Evolutionary conservation across 176 grass and related monocot genomes (phyloP).

Genomic region (Stipa capillata): DNA sequence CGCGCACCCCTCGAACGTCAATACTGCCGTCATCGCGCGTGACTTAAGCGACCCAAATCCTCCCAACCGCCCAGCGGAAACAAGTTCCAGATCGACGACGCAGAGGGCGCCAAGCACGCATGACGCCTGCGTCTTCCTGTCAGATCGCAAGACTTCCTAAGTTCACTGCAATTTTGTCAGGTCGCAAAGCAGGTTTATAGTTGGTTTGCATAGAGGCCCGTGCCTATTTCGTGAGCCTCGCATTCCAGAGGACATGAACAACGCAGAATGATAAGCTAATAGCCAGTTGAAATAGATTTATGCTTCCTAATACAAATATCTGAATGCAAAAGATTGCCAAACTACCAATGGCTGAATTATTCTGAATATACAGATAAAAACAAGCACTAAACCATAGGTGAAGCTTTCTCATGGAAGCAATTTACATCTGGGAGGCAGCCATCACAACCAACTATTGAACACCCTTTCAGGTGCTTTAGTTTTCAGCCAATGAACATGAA

Average conservation of each 20-base stretch:
- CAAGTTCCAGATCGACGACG: too few relatives aligned
- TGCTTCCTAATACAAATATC: constrained; percentile 35
- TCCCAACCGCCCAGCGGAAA: too few relatives aligned
- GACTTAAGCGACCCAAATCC: too few relatives aligned
- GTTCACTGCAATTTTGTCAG: too few relatives aligned
- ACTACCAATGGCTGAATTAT: constrained; percentile 17
- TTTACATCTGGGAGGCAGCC: constrained; percentile 45
- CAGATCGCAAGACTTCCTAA: too few relatives aligned
- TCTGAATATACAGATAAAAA: constrained; percentile 49
- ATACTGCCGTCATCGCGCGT: too few relatives aligned
- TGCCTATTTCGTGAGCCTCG: not conserved
- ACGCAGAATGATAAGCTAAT: not conserved
- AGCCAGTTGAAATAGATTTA: constrained; percentile 23
- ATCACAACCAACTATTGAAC: constrained; percentile 24
- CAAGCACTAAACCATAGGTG: constrained; percentile 35
- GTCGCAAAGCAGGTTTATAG: not conserved
- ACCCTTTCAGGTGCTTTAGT: constrained; percentile 24
- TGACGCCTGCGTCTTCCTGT: too few relatives aligned
- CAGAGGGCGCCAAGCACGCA: too few relatives aligned
- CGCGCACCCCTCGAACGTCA: too few relatives aligned
- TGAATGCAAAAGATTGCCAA: constrained; percentile 27
- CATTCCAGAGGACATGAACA: not conserved
- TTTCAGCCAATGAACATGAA: constrained; percentile 28
- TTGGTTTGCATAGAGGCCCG: not conserved
- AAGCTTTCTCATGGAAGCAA: constrained; percentile 37